These are phyloP conservation scores for Rutidosis leptorrhynchoides DNA, from an alignment of 129 eudicot species.

Conservation along the genomic window DNA sequence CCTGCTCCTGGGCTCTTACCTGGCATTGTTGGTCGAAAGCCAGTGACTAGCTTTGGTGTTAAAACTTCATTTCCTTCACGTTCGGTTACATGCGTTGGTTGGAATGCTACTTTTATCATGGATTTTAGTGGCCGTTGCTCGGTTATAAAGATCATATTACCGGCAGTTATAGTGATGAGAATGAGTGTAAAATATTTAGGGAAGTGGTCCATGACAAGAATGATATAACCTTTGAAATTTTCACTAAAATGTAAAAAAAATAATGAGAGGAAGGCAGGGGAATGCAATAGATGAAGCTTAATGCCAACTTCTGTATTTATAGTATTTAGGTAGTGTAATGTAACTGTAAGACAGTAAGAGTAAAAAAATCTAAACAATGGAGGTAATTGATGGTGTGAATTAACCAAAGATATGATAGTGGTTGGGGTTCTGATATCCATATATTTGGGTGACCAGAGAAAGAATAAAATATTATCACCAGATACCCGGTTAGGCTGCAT, in stretches of 20 bases:
- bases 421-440: too few species aligned
- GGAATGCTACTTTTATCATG: constrained; percentile 14
- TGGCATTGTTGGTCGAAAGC: constrained; percentile 48
- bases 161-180: constrained; percentile 20
- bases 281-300: constrained; percentile 13
- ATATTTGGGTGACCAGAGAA: too few species aligned
- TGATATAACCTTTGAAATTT: constrained; percentile 11
- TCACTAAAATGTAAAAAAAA: constrained; percentile 9
- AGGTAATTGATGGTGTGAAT: too few species aligned
- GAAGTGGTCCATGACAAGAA: constrained; percentile 33
- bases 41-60: constrained; percentile 13
- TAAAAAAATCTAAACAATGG: constrained; percentile 1
- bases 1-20: constrained; percentile 57
- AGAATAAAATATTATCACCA: too few species aligned
- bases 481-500: too few species aligned
- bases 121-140: constrained; percentile 40
- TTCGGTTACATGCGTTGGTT: background rate
- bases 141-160: constrained; percentile 22
- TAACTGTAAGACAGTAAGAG: constrained; percentile 7
- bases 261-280: background rate
- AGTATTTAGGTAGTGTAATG: constrained; percentile 17
- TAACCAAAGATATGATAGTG: too few species aligned
- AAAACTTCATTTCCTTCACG: constrained; percentile 5
- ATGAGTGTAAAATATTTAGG: constrained; percentile 12
- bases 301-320: constrained; percentile 45